A percentile compares a stretch with the other conserved stretches of the same genome.
Conservation (phyloP, 2,329 filamentous ascomycete species). For the Paraconiothyrium brasiliense region DNA sequence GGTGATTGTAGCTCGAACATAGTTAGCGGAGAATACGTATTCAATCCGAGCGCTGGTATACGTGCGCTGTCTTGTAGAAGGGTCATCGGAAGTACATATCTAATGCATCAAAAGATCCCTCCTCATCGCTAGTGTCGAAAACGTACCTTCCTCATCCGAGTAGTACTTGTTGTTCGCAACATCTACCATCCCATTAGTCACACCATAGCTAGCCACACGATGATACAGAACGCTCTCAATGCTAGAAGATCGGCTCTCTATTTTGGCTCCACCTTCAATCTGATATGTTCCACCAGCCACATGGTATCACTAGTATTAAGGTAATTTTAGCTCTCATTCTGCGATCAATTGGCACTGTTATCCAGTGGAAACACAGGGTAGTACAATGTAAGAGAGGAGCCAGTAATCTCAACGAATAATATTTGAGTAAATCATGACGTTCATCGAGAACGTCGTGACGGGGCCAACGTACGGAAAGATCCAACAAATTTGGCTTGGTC, state of each 20-base stretch:
- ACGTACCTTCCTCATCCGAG: constrained; percentile 55
- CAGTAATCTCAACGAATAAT: constrained; percentile 39
- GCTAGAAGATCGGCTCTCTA: constrained; percentile 52
- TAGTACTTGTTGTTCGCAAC: constrained; percentile 62
- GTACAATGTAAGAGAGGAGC: constrained; percentile 46
- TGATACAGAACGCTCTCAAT: constrained; percentile 52
- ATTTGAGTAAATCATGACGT: constrained; percentile 40
- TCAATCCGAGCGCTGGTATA: constrained; percentile 46
- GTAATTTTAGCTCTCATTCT: constrained; percentile 39
- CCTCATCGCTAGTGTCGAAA: not conserved
- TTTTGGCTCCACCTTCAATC: constrained; percentile 55
- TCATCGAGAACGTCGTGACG: constrained; percentile 29
- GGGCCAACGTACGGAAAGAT: constrained; percentile 31
- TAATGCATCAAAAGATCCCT: not conserved
- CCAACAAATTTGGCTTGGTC: constrained; percentile 27
- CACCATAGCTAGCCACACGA: constrained; percentile 38
- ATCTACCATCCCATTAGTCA: constrained; percentile 55
- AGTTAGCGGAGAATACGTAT: constrained; percentile 54
- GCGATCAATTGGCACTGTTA: constrained; percentile 39
- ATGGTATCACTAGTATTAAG: constrained; percentile 54
- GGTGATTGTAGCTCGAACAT: constrained; percentile 60
- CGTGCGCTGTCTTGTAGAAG: constrained; percentile 46
- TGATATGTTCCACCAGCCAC: constrained; percentile 55
- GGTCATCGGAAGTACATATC: not conserved
- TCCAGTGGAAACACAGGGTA: constrained; percentile 44